phyloP scores from a whole-genome alignment of 129 eudicot genomes.

The Chrysanthemum makinoi region DNA sequence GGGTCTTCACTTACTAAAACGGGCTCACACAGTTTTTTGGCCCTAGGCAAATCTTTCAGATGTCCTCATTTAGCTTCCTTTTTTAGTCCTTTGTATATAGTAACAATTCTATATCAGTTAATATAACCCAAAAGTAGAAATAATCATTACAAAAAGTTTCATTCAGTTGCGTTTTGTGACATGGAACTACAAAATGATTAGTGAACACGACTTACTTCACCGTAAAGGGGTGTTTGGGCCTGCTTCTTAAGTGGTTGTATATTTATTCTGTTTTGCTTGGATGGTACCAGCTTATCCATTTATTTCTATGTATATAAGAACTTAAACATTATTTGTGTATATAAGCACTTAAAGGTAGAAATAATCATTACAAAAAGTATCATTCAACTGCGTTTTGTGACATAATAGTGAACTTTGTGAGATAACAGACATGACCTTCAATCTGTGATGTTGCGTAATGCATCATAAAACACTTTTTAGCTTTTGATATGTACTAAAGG shows the following conservation, averaged over 20 bases:
- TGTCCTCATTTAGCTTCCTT: conserved; percentile 97
- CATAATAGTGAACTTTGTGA: background rate
- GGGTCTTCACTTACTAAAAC: conserved; percentile 76
- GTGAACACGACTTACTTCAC: no score
- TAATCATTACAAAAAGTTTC: background rate
- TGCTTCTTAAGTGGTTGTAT: no score
- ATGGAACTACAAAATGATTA: background rate
- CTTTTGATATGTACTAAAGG: no score
- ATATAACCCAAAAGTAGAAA: conserved; percentile 11
- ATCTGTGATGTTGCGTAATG: no score
- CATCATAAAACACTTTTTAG: no score
- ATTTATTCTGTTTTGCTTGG: no score
- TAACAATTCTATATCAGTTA: background rate
- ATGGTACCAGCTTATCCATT: no score
- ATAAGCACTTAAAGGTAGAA: background rate
- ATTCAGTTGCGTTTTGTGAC: background rate
- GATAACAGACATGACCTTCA: no score
- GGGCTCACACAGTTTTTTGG: conserved; percentile 88
- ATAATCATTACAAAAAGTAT: background rate
- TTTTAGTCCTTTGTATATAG: conserved; percentile 47
- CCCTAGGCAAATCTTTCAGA: conserved; percentile 81
- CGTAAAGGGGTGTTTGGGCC: no score
- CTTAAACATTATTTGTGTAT: no score
- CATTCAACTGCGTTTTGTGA: conserved; percentile 2
- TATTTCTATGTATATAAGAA: no score